These are phyloP conservation scores for Detonula confervacea DNA, from an alignment of 352 stramenopile genomes.

Conservation along the genomic window DNA sequence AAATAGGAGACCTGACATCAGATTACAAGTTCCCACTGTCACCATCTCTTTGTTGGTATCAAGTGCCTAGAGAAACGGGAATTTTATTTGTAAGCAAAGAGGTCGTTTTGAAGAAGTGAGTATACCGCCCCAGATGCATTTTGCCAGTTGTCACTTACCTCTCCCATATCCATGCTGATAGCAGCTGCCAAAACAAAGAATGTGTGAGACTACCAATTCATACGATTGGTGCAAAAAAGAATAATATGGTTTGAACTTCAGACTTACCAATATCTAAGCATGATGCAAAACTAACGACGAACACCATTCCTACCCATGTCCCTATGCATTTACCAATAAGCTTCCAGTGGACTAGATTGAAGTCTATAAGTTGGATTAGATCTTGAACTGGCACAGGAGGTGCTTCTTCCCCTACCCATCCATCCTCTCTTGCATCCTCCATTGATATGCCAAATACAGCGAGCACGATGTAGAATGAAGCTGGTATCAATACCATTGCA, in stretches of 20 bases:
- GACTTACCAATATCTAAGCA: constrained; percentile 92
- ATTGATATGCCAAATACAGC: constrained; percentile 76
- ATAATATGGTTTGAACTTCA: too few species aligned
- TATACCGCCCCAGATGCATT: too few species aligned
- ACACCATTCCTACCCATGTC: constrained; percentile 89
- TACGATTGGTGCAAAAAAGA: too few species aligned
- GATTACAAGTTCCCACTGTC: constrained; percentile 89
- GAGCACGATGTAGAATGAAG: constrained; percentile 89
- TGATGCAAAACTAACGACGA: constrained; percentile 90
- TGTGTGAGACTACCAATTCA: too few species aligned
- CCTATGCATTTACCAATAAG: constrained; percentile 87
- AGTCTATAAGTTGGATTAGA: constrained; percentile 88
- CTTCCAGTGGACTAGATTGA: constrained; percentile 88
- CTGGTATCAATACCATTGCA: constrained; percentile 86
- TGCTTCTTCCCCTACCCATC: constrained; percentile 86
- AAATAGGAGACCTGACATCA: constrained; percentile 88
- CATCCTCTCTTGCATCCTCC: constrained; percentile 86
- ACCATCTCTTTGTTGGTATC: constrained; percentile 92
- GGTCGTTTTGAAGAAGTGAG: too few species aligned
- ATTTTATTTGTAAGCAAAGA: too few species aligned
- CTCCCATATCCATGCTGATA: constrained; percentile 95
- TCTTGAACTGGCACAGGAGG: constrained; percentile 47
- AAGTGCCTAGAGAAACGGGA: too few species aligned
- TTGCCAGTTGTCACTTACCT: too few species aligned
- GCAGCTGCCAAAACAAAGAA: constrained; percentile 60